Evolutionary conservation across 768 basidiomycete genomes (phyloP).

Genomic region (Tulasnella sp.): DNA sequence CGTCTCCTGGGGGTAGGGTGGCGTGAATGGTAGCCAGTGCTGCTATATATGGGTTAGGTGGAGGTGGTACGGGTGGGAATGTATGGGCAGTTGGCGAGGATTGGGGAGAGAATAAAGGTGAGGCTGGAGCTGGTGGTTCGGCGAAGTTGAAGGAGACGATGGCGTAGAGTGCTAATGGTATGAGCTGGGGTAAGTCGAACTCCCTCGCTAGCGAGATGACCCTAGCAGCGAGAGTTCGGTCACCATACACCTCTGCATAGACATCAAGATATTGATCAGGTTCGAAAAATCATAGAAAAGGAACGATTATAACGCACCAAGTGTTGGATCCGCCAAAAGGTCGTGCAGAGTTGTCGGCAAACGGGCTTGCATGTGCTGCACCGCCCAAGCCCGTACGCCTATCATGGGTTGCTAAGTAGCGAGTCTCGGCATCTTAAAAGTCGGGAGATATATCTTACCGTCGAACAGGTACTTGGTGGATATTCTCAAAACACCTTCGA

Average conservation of each 20-base stretch:
- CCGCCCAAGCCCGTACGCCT: conserved; percentile 14
- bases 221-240: conserved; percentile 19
- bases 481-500: conserved; percentile 21
- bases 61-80: background rate
- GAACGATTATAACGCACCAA: background rate
- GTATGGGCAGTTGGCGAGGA: background rate
- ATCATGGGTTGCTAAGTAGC: no score
- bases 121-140: conserved; percentile 2
- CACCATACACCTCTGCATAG: conserved; percentile 17
- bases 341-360: conserved; percentile 17
- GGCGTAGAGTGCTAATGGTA: conserved; percentile 22
- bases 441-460: background rate
- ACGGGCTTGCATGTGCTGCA: background rate
- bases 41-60: background rate
- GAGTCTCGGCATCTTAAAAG: no score
- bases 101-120: conserved; percentile 14
- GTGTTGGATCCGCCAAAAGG: conserved; percentile 16
- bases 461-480: conserved; percentile 23
- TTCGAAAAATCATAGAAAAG: background rate
- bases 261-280: background rate
- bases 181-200: conserved; percentile 14
- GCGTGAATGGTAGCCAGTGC: conserved; percentile 10
- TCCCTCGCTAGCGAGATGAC: conserved; percentile 15
- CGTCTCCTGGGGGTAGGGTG: conserved; percentile 3
- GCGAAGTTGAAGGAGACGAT: conserved; percentile 22